Base-by-base conservation (phyloP, 139 green algal genomes). In the Astrephomene gubernaculifera region DNA sequence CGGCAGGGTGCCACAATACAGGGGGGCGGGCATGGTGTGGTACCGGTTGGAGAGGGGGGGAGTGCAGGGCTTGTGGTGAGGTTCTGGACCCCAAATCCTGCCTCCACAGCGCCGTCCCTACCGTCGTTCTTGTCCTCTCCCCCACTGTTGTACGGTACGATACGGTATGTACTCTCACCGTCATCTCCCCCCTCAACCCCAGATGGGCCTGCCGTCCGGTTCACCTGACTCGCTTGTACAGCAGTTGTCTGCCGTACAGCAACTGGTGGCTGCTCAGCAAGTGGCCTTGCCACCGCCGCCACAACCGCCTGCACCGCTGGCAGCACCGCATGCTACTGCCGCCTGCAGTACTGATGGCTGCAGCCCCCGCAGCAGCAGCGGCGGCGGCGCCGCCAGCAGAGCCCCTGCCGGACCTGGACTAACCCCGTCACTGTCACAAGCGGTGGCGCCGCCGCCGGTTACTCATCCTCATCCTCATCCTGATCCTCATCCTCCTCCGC, bases 191-290 rank as follows among this genome's bases (percentile, higher is more conserved):
- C 38, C 19, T 12, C 24, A 9, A 27, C 4, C 43, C 1, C 74
- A 82, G 74, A 54, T 82, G 54, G 74, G 74, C 54, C 36, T 71
- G 2, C 74, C 64, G 12, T 12, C 43, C 36, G 54, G 36, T 38
- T 44, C 33, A 10, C 25, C 27, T 27, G 17, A n/a, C 24, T 19
- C 19, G 36, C 1, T 82, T 1, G 74, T 71, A 22, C 54, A 41
- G 54, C 54, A 71, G 29, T 60, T 82, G 22, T 54, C 38, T 39
- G 36, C 74, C 27, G 29, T 82, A 41, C 74, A 71, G 54, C 52
- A 81, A 29, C 6, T 14, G 61, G 24, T 6, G 29, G 24, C 61
- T 8, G n/a, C n/a, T n/a, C n/a, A n/a, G n/a, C n/a, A n/a, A n/a
- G n/a, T n/a, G n/a, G n/a, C n/a, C n/a, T n/a, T 21, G 72, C 72